Evolutionary conservation across 352 stramenopile genomes (phyloP).

Genomic region (Globisporangium yorkense): DNA sequence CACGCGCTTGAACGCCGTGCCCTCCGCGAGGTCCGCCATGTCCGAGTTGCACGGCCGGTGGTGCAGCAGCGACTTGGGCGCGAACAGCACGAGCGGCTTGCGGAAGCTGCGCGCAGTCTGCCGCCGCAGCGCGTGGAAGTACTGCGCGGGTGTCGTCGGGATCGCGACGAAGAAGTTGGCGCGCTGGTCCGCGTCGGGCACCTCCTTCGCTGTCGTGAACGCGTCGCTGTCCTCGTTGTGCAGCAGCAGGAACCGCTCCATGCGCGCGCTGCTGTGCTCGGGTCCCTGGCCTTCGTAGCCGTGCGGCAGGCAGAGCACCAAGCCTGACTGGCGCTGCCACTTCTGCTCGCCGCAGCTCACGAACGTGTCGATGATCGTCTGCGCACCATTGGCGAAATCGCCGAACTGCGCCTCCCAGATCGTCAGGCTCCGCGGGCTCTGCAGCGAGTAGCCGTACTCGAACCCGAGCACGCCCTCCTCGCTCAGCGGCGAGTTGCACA

Average conservation of each 20-base stretch:
- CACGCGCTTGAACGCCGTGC: slow-evolving; percentile 60
- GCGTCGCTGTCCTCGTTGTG: slow-evolving; percentile 69
- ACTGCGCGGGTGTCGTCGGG: slow-evolving; percentile 91
- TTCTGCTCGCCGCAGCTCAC: slow-evolving; percentile 81
- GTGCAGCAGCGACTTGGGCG: slow-evolving; percentile 79
- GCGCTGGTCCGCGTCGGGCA: slow-evolving; percentile 32
- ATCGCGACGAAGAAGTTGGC: slow-evolving; percentile 77
- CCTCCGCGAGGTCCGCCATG: slow-evolving; percentile 50
- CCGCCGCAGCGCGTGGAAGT: slow-evolving; percentile 94
- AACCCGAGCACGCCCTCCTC: slow-evolving; percentile 84
- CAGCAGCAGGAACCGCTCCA: slow-evolving; percentile 82
- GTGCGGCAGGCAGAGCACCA: slow-evolving; percentile 76
- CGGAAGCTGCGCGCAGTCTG: slow-evolving; percentile 66
- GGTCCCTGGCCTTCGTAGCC: slow-evolving; percentile 85
- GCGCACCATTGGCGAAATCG: slow-evolving; percentile 85
- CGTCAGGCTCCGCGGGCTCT: slow-evolving; percentile 65
- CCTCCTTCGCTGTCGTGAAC: slow-evolving; percentile 37
- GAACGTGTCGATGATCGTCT: slow-evolving; percentile 88
- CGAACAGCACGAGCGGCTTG: slow-evolving; percentile 80
- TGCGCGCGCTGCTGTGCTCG: slow-evolving; percentile 79
- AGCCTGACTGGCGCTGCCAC: slow-evolving; percentile 87
- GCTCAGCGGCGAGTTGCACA: slow-evolving; percentile 80
- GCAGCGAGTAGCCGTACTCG: slow-evolving; percentile 84
- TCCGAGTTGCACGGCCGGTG: slow-evolving; percentile 79
- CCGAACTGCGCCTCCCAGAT: slow-evolving; percentile 93